A percentile compares a stretch with the other conserved stretches of the same genome.
These are phyloP conservation scores for Vanderwaltozyma polyspora DNA, from an alignment of 805 yeast genomes.

Conservation along the genomic window DNA sequence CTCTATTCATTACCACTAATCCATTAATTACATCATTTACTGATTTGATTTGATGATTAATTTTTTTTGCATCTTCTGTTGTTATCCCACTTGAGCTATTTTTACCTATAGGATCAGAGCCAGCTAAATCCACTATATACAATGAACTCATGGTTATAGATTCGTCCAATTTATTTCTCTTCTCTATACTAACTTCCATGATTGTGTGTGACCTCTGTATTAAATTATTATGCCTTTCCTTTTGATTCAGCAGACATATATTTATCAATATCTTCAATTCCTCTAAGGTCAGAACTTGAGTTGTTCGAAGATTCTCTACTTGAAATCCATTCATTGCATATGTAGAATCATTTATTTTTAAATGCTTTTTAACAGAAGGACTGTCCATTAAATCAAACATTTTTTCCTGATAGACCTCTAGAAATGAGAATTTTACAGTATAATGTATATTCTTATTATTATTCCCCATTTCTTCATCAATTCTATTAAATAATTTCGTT, in stretches of 20 bases:
- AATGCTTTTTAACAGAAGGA: conserved; percentile 15
- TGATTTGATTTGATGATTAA: conserved; percentile 66
- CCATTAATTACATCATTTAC: conserved; percentile 75
- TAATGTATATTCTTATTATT: conserved; percentile 41
- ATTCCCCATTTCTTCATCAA: conserved; percentile 31
- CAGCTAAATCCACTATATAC: conserved; percentile 76
- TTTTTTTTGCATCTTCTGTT: conserved; percentile 73
- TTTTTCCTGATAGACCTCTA: conserved; percentile 76
- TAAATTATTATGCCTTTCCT: neutral
- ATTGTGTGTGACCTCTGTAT: conserved; percentile 52
- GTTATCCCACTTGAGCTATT: conserved; percentile 56
- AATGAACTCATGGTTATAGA: conserved; percentile 37
- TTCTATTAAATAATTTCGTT: conserved; percentile 49
- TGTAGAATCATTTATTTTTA: conserved; percentile 27
- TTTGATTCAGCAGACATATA: neutral
- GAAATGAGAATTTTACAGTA: conserved; percentile 55
- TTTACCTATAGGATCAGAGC: conserved; percentile 43
- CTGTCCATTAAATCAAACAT: conserved; percentile 58
- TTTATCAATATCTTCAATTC: conserved; percentile 1
- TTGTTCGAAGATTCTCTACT: conserved; percentile 28
- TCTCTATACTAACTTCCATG: conserved; percentile 56
- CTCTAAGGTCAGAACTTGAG: conserved; percentile 1
- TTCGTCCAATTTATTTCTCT: conserved; percentile 37
- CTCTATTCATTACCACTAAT: conserved; percentile 35
- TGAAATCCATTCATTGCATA: conserved; percentile 49